Conservation (phyloP, 257 asterid species). For the Galeopsis tetrahit region DNA sequence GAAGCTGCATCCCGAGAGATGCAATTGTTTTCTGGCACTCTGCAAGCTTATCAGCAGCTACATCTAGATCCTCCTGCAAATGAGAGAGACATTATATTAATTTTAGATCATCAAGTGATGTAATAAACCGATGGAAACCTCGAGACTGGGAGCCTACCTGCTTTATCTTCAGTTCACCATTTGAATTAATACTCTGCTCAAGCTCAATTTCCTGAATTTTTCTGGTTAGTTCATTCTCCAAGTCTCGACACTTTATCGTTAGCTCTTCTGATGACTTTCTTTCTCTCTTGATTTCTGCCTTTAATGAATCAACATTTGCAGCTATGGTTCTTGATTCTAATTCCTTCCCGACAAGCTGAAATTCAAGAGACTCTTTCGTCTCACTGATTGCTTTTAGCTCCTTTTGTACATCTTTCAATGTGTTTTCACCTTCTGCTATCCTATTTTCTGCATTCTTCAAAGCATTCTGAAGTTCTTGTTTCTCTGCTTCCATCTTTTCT, state of each 20-base stretch:
- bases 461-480: slow-evolving; percentile 48
- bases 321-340: slow-evolving; percentile 59
- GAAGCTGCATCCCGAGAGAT: slow-evolving; percentile 78
- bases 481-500: slow-evolving; percentile 52
- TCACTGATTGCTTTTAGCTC: slow-evolving; percentile 50
- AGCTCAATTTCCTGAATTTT: slow-evolving; percentile 49
- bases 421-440: slow-evolving; percentile 44
- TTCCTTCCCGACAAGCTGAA: slow-evolving; percentile 61
- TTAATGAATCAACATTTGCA: slow-evolving; percentile 45
- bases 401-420: slow-evolving; percentile 49
- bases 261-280: slow-evolving; percentile 44
- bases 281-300: slow-evolving; percentile 47
- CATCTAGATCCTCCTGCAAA: slow-evolving; percentile 73
- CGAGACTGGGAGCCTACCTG: slow-evolving; percentile 47
- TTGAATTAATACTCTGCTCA: slow-evolving; percentile 44
- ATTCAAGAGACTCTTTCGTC: slow-evolving; percentile 55
- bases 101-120: neutral
- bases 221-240: slow-evolving; percentile 55
- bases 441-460: slow-evolving; percentile 43
- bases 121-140: neutral
- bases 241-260: slow-evolving; percentile 50
- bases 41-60: slow-evolving; percentile 83
- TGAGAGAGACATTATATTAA: neutral
- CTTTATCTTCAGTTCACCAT: slow-evolving; percentile 57
- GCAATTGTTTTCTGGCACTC: slow-evolving; percentile 90